Percentiles rank a stretch among this genome's conserved stretches.
These are phyloP conservation scores for Pythium aristosporum DNA, from an alignment of 352 stramenopile genomes.

Conservation along the genomic window DNA sequence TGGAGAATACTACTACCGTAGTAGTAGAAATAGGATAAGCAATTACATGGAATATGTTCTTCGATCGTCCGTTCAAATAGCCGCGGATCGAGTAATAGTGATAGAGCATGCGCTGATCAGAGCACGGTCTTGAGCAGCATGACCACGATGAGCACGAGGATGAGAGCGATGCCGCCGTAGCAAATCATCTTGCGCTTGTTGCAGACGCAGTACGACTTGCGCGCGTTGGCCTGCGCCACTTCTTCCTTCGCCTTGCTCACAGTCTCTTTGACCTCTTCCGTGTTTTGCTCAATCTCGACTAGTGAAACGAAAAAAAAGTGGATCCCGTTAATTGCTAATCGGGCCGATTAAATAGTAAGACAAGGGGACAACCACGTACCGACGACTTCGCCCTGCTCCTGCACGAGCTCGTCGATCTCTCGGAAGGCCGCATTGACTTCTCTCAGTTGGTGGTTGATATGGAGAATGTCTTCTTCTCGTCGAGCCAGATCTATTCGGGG, in stretches of 20 bases:
- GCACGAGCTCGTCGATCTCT: conserved; percentile 81
- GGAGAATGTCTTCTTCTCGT: conserved; percentile 84
- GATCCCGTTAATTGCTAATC: neutral
- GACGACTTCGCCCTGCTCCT: conserved; percentile 79
- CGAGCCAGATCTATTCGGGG: conserved; percentile 56
- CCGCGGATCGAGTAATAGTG: too few relatives aligned
- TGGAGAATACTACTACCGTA: neutral
- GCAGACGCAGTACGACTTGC: conserved; percentile 71
- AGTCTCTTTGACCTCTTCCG: conserved; percentile 74
- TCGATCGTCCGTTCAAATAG: too few relatives aligned
- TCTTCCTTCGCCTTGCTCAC: conserved; percentile 67
- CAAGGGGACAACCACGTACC: conserved; percentile 27
- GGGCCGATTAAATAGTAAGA: neutral
- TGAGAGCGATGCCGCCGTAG: conserved; percentile 53
- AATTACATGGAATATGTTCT: too few relatives aligned
- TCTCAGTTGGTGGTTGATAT: conserved; percentile 85
- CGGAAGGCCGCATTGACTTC: conserved; percentile 86
- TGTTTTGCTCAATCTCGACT: conserved; percentile 86
- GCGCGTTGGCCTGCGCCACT: conserved; percentile 67
- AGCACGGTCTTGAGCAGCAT: conserved; percentile 20
- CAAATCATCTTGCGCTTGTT: conserved; percentile 67
- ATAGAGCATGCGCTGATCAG: neutral
- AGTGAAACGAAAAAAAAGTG: neutral
- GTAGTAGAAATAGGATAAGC: too few relatives aligned
- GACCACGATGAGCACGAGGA: conserved; percentile 52